Percentiles rank a stretch among this genome's conserved stretches.
phyloP scores from a whole-genome alignment of 768 basidiomycete species.

The Chalciporus pseudorubinellus region DNA sequence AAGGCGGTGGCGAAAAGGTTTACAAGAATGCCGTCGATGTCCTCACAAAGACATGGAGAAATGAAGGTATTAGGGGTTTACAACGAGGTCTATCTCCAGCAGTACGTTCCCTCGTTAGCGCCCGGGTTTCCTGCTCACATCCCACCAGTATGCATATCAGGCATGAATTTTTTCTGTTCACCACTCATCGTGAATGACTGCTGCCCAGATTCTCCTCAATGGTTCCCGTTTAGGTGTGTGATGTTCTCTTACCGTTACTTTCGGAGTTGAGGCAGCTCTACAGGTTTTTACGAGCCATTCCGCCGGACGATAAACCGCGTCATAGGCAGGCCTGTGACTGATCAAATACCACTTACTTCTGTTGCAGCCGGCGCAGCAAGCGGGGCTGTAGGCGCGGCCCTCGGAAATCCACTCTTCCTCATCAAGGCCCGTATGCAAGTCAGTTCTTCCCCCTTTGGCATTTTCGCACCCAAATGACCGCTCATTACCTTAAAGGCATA shows the following conservation, averaged over 20 bases:
- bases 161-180: conserved; percentile 40
- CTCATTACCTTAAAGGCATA: conserved; percentile 61
- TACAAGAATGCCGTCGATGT: conserved; percentile 92
- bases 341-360: conserved; percentile 74
- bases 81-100: conserved; percentile 92
- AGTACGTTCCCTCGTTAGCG: conserved; percentile 43
- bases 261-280: conserved; percentile 12
- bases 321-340: conserved; percentile 59
- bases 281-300: conserved; percentile 96
- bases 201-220: conserved; percentile 77
- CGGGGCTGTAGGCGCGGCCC: conserved; percentile 81
- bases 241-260: neutral
- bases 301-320: conserved; percentile 65
- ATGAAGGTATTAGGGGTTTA: conserved; percentile 88
- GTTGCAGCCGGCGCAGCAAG: conserved; percentile 84
- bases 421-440: conserved; percentile 99
- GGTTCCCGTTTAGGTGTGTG: conserved; percentile 78
- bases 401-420: conserved; percentile 91
- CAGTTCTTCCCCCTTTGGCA: neutral
- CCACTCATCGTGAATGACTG: conserved; percentile 3
- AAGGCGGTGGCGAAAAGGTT: conserved; percentile 64
- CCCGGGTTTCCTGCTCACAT: conserved; percentile 6
- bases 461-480: neutral
- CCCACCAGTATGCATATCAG: conserved; percentile 82
- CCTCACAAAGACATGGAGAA: conserved; percentile 78